A percentile compares a stretch with the other conserved stretches of the same genome.
Conservation (phyloP, 2,329 filamentous ascomycete genomes). For the Hypoxylon sp. region DNA sequence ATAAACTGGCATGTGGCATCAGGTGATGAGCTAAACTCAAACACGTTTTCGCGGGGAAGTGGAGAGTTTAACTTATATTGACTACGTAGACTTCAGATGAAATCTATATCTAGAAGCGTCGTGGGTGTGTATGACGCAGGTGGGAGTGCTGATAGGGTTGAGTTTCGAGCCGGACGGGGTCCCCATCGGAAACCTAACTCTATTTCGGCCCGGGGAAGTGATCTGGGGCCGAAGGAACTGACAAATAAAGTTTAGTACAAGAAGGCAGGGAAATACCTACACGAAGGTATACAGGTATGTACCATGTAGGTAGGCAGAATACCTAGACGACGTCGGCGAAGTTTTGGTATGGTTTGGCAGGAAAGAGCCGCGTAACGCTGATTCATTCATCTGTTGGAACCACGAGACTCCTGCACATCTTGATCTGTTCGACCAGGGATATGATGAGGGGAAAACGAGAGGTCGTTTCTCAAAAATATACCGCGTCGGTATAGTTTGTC, state of each 20-base stretch:
- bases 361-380: slow-evolving; percentile 35
- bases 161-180: slow-evolving; percentile 32
- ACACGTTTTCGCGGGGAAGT: neutral
- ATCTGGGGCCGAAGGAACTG: slow-evolving; percentile 6
- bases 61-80: slow-evolving; percentile 1
- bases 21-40: slow-evolving; percentile 21
- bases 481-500: neutral
- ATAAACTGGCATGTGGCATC: slow-evolving; percentile 9
- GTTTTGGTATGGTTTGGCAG: neutral
- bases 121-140: neutral
- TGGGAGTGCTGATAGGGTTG: slow-evolving; percentile 12
- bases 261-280: too few relatives aligned
- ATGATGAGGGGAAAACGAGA: neutral
- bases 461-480: slow-evolving; percentile 7
- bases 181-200: slow-evolving; percentile 18
- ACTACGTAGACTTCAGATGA: slow-evolving; percentile 19
- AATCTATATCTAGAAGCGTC: neutral
- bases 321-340: slow-evolving; percentile 24
- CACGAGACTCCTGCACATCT: neutral
- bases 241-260: neutral
- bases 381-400: slow-evolving; percentile 24
- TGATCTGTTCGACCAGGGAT: neutral
- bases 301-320: neutral
- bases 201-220: slow-evolving; percentile 8
- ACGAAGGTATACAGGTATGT: neutral